phyloP scores from a whole-genome alignment of 1,139 yeast genomes.

The Kurtzmaniella quercitrusa region DNA sequence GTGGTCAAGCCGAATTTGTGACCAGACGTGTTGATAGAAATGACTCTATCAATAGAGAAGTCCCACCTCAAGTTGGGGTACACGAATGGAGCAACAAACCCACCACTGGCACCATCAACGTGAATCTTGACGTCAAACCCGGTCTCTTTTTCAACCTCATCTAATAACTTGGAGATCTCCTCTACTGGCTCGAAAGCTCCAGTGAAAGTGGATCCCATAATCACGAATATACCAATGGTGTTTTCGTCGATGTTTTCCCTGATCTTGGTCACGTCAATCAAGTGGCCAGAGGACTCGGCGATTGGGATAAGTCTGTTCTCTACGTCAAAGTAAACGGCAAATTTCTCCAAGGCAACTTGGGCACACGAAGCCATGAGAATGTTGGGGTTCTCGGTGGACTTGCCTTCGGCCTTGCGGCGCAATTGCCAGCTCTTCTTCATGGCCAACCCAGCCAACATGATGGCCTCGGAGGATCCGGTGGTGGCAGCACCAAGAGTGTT shows the following conservation, averaged over 20 bases:
- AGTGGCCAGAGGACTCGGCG: conserved; percentile 52
- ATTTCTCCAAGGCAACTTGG: conserved; percentile 91
- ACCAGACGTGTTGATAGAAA: conserved; percentile 87
- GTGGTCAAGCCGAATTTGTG: conserved; percentile 89
- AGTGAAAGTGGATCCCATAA: conserved; percentile 87
- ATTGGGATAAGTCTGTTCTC: conserved; percentile 77
- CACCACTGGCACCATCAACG: conserved; percentile 94
- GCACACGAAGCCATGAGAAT: conserved; percentile 94
- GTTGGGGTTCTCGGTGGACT: conserved; percentile 65
- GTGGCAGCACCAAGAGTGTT: conserved; percentile 83
- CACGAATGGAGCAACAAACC: conserved; percentile 78
- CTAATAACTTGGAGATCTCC: conserved; percentile 55
- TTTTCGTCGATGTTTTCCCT: conserved; percentile 75
- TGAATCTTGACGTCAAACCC: conserved; percentile 77
- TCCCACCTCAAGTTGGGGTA: conserved; percentile 81
- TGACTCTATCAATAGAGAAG: conserved; percentile 70
- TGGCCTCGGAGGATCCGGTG: conserved; percentile 92
- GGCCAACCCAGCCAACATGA: conserved; percentile 90
- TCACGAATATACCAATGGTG: conserved; percentile 88
- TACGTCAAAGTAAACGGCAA: conserved; percentile 90
- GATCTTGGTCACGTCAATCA: conserved; percentile 58
- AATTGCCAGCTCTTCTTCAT: conserved; percentile 87
- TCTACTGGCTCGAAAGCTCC: conserved; percentile 85
- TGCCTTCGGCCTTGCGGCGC: conserved; percentile 55
- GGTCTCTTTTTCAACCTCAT: conserved; percentile 61